A percentile compares a stretch with the other conserved stretches of the same genome.
Evolutionary conservation across 208 protist species (phyloP).

Genomic region (Cochliopodium minus): DNA sequence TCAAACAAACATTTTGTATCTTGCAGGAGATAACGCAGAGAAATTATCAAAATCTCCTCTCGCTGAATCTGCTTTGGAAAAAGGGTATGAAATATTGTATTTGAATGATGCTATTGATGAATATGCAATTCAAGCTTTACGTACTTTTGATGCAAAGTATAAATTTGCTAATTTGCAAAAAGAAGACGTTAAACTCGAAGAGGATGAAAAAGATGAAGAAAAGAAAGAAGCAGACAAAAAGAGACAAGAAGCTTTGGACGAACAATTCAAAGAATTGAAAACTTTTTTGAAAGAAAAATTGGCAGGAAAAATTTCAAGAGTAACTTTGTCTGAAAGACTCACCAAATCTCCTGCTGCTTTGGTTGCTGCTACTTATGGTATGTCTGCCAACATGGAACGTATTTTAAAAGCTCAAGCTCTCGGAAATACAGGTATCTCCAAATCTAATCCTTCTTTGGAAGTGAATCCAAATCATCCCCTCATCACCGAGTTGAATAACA

Average conservation of each 20-base stretch:
- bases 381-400: constrained; percentile 85
- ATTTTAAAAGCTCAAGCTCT: constrained; percentile 84
- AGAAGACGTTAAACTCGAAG: constrained; percentile 70
- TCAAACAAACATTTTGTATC: constrained; percentile 78
- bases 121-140: constrained; percentile 72
- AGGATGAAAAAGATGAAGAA: constrained; percentile 60
- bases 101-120: constrained; percentile 94
- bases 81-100: constrained; percentile 67
- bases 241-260: constrained; percentile 55
- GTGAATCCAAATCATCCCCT: constrained; percentile 91
- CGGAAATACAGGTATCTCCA: constrained; percentile 17
- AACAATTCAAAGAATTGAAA: constrained; percentile 58
- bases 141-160: constrained; percentile 79
- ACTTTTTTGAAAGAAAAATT: constrained; percentile 39
- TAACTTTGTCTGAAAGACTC: constrained; percentile 69
- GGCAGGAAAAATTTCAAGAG: constrained; percentile 50
- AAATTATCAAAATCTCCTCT: constrained; percentile 56
- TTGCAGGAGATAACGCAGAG: constrained; percentile 51
- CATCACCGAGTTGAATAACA: constrained; percentile 65
- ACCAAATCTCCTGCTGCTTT: constrained; percentile 75
- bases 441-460: constrained; percentile 55
- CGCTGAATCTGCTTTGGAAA: constrained; percentile 49
- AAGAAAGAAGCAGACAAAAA: constrained; percentile 72
- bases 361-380: constrained; percentile 66
- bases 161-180: constrained; percentile 84